Evolutionary conservation across 768 basidiomycete species (phyloP).

Genomic region (Amanita phalloides): DNA sequence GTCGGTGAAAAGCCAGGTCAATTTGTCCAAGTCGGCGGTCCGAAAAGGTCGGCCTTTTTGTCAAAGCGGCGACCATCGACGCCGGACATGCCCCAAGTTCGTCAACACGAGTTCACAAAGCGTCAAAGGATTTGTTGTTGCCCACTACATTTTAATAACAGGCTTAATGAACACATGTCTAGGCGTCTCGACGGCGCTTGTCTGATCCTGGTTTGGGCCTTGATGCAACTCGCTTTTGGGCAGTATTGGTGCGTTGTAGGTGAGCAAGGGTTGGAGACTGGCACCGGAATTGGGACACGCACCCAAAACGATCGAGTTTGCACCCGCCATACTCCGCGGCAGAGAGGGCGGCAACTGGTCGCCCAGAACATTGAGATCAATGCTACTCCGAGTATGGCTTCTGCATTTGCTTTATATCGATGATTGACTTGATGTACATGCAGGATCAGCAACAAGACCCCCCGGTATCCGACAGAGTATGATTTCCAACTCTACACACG

Average conservation of each 20-base stretch:
- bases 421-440: conserved; percentile 7
- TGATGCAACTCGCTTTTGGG: too few species aligned
- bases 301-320: conserved; percentile 46
- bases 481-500: background rate
- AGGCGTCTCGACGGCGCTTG: background rate
- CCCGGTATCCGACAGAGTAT: background rate
- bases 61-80: conserved; percentile 2
- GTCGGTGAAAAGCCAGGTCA: background rate
- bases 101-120: background rate
- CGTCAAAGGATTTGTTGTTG: background rate
- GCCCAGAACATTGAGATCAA: background rate
- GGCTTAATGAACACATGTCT: background rate
- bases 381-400: background rate
- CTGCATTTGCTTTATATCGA: conserved; percentile 11
- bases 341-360: conserved; percentile 9
- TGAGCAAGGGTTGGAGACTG: background rate
- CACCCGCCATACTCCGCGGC: conserved; percentile 20
- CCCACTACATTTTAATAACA: background rate
- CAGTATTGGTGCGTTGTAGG: background rate
- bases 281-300: conserved; percentile 11
- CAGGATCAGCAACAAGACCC: background rate
- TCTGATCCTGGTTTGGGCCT: background rate
- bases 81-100: background rate
- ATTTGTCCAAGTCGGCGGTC: conserved; percentile 8
- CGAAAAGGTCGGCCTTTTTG: conserved; percentile 6